These are phyloP conservation scores for Vitis labrusca DNA, from an alignment of 164 flowering plant genomes.

Conservation along the genomic window DNA sequence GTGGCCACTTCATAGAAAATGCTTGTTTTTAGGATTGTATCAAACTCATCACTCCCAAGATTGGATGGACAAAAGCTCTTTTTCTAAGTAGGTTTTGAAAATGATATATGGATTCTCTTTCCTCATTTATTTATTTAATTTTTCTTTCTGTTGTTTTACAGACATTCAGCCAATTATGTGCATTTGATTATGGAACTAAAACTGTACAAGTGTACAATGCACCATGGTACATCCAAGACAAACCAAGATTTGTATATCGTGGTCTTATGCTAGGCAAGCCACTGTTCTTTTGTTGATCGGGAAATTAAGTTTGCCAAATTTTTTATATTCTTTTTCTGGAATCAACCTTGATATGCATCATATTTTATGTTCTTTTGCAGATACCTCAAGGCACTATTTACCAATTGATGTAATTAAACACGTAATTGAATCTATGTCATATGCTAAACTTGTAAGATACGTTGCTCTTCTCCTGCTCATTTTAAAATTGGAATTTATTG, in stretches of 20 bases:
- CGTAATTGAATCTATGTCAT: constrained; percentile 93
- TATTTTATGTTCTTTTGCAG: constrained; percentile 43
- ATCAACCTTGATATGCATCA: constrained; percentile 1
- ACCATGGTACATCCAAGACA: constrained; percentile 87
- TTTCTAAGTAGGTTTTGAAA: no score
- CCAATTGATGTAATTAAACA: constrained; percentile 82
- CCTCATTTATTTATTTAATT: not conserved
- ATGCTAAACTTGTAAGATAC: constrained; percentile 90
- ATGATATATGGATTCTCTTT: not conserved
- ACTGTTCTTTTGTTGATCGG: not conserved
- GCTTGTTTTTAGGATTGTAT: no score
- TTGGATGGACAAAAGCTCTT: no score
- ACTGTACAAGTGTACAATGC: constrained; percentile 65
- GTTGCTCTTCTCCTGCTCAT: not conserved
- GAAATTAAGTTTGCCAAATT: not conserved
- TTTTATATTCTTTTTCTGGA: not conserved
- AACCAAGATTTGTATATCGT: constrained; percentile 87
- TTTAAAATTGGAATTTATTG: not conserved
- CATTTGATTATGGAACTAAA: constrained; percentile 76
- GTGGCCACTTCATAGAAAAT: no score
- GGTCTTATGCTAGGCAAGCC: constrained; percentile 85
- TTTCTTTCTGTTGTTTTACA: constrained; percentile 26
- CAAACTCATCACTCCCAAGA: no score
- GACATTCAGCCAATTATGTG: constrained; percentile 95
- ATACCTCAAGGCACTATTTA: constrained; percentile 87